A percentile compares a stretch with the other conserved stretches of the same genome.
These are phyloP conservation scores for Helicosporidium sp. DNA, from an alignment of 139 green algal species.

Conservation along the genomic window DNA sequence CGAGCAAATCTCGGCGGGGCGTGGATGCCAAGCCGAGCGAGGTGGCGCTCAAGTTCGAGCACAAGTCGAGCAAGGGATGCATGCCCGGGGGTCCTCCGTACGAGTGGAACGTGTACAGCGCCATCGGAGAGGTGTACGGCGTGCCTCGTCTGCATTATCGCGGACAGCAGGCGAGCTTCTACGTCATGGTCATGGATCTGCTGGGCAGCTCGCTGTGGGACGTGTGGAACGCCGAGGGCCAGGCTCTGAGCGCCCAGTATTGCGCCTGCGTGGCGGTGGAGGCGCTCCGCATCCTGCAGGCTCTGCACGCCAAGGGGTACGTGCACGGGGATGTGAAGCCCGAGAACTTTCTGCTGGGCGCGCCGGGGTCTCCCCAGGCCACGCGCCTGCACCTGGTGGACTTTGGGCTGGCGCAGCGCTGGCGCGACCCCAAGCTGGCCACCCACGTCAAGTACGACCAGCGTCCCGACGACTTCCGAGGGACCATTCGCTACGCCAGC, in stretches of 20 bases:
- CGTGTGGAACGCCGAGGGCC: constrained; percentile 66
- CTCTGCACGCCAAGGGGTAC: constrained; percentile 74
- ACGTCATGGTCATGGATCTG: constrained; percentile 95
- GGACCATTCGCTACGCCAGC: constrained; percentile 85
- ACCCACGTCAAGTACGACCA: constrained; percentile 90
- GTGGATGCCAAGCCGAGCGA: constrained; percentile 27
- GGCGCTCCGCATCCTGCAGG: constrained; percentile 82
- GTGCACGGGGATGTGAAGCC: constrained; percentile 96
- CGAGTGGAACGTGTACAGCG: constrained; percentile 84
- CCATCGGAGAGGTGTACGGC: constrained; percentile 47
- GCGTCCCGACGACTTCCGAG: constrained; percentile 81
- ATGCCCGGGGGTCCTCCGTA: constrained; percentile 71
- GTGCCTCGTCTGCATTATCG: constrained; percentile 91
- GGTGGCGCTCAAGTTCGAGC: constrained; percentile 93
- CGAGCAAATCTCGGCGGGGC: constrained; percentile 31
- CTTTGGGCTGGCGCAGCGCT: constrained; percentile 66
- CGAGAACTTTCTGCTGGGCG: constrained; percentile 90
- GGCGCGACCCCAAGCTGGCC: constrained; percentile 48
- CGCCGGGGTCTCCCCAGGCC: constrained; percentile 41
- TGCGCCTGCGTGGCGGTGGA: constrained; percentile 90
- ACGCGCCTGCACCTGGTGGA: constrained; percentile 90
- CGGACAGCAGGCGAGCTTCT: constrained; percentile 74
- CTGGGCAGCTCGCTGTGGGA: constrained; percentile 87
- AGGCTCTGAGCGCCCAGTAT: constrained; percentile 78
- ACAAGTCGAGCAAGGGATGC: constrained; percentile 82